These are phyloP conservation scores for Hibiscus syriacus DNA, from an alignment of 345 rosid species.

Conservation along the genomic window DNA sequence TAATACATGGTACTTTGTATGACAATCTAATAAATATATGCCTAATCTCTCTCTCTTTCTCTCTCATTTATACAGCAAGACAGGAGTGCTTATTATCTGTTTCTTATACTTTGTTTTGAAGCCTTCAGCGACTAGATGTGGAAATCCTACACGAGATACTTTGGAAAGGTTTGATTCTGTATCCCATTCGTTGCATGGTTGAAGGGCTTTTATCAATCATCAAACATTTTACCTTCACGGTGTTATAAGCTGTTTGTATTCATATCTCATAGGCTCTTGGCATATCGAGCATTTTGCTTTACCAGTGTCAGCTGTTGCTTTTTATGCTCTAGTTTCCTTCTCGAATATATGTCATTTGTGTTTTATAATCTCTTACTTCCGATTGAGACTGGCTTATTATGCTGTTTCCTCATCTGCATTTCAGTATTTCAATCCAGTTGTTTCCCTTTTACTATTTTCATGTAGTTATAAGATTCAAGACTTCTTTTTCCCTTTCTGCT, in stretches of 20 bases:
- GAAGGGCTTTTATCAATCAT: constrained; percentile 4
- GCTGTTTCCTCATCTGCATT: neutral
- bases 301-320: constrained; percentile 67
- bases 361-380: neutral
- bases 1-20: neutral
- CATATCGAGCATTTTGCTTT: constrained; percentile 92
- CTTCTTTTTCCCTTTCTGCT: neutral
- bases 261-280: constrained; percentile 52
- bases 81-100: neutral
- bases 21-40: neutral
- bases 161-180: constrained; percentile 55
- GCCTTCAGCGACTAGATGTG: constrained; percentile 89
- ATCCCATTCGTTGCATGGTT: neutral
- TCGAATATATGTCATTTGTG: neutral
- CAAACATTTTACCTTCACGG: neutral
- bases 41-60: neutral
- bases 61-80: neutral
- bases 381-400: neutral
- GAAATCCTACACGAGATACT: constrained; percentile 86
- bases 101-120: constrained; percentile 23
- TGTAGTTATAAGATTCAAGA: neutral
- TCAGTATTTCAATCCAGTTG: neutral
- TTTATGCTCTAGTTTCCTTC: neutral
- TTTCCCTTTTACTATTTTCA: neutral
- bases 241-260: neutral